Conservation (phyloP, 2,329 filamentous ascomycete genomes). For the Drechslerella dactyloides region DNA sequence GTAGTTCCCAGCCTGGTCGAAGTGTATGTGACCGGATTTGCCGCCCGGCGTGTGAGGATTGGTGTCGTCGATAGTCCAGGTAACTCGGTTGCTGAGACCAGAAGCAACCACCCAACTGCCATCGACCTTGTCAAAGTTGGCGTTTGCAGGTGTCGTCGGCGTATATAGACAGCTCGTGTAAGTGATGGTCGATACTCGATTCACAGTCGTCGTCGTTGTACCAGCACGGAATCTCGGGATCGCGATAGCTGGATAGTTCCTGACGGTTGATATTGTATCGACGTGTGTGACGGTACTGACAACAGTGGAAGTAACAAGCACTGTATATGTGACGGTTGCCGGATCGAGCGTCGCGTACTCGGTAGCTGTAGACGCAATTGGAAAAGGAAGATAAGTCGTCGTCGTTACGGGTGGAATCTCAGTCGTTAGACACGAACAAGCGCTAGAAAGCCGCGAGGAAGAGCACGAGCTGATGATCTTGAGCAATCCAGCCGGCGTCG, state of each 20-base stretch:
- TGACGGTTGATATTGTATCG: not conserved
- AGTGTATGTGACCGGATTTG: not conserved
- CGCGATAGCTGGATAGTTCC: not conserved
- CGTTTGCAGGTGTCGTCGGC: not conserved
- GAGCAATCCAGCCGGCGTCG: not conserved
- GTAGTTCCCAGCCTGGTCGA: not conserved
- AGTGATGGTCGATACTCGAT: not conserved
- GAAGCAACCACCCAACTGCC: not conserved
- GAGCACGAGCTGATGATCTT: constrained; percentile 7
- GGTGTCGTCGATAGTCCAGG: not conserved
- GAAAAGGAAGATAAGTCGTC: not conserved
- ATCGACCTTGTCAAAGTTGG: not conserved
- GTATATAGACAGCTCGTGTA: not conserved
- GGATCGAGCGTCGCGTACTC: not conserved
- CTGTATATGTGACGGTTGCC: not conserved
- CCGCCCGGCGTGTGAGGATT: not conserved
- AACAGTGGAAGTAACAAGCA: not conserved
- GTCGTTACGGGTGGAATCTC: not conserved
- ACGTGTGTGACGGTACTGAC: not conserved
- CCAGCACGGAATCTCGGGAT: not conserved
- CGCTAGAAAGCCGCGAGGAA: constrained; percentile 1
- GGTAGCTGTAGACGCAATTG: not conserved
- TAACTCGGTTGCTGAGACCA: not conserved
- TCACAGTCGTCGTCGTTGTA: not conserved
- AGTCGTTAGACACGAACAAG: constrained; percentile 2